Evolutionary conservation across 164 flowering plant species (phyloP), one percentile per base, ranked within the genome.

Genomic region (Umbilicus rupestris): DNA sequence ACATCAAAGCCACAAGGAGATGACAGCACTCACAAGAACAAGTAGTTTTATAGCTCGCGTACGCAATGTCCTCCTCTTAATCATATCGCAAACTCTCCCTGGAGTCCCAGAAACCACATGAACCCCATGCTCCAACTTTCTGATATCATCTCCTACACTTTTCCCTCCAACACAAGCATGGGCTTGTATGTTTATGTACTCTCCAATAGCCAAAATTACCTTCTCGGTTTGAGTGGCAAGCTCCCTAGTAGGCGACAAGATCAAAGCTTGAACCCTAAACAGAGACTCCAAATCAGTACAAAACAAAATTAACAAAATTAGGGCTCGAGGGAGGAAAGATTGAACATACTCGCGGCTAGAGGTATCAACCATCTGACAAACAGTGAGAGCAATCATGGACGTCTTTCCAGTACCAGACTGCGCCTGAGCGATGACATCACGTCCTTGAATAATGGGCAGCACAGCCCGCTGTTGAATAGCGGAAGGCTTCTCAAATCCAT

Each of bases 71-170:
- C 96, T 85, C 71, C 99, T 84, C 87, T 91, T 94, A 73, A 94
- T 94, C 99, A 94, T 94, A 67, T 94, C 99, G 76, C 93, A 87
- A 19, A 94, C 99, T 79, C 99, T 82, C n/a, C 99, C 99, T 0
- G 99, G 99, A 10, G 99, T 94, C 72, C 99, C 99, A 69, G 99
- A 94, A 24, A 94, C 99, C 19, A 91, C 95, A 63, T 89, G 99
- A 74, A 94, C 99, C 41, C 99, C 99, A 78, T 84, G 63, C 49
- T 94, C 97, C 2, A 94, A 81, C 69, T 87, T 91, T 62, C 96
- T 81, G 31, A 91, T 89, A 71, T 94, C 98, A 70, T 91, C 98
- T 17, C 98, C 97, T 0, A 94, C 85, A 68, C 98, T 94, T 74
- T 94, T 89, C 29, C 98, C 98, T 64, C 98, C 98, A 72, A 94